A percentile compares a stretch with the other conserved stretches of the same genome.
Conservation (phyloP, 2,329 filamentous ascomycete genomes). For the Fusarium sp. region DNA sequence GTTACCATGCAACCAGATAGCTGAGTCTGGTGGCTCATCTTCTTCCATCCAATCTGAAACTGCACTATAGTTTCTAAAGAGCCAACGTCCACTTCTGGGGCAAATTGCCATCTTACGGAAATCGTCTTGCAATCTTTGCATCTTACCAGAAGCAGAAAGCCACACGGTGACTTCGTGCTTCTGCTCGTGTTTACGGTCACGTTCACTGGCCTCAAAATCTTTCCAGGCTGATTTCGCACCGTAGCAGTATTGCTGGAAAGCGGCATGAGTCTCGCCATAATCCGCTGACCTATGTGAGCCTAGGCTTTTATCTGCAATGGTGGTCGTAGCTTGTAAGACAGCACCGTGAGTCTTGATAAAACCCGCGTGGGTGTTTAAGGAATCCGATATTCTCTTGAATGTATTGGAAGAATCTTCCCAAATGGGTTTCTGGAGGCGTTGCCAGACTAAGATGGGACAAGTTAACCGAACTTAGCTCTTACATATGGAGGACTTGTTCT, state of each 20-base stretch:
- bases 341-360: background rate
- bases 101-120: background rate
- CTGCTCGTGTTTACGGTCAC: fast-evolving
- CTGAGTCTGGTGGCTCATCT: conserved; percentile 9
- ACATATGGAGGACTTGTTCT: too few species aligned
- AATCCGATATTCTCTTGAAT: background rate
- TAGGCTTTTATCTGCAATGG: too few species aligned
- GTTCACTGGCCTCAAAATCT: background rate
- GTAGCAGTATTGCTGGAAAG: background rate
- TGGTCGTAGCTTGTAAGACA: background rate
- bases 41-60: conserved; percentile 14
- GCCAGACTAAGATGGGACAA: too few species aligned
- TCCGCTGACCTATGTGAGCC: too few species aligned
- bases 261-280: fast-evolving
- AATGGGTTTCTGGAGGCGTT: conserved; percentile 12
- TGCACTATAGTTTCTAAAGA: conserved; percentile 5
- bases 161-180: background rate
- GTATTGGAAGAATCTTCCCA: background rate
- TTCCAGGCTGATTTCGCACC: background rate
- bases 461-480: too few species aligned
- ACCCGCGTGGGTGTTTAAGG: fast-evolving
- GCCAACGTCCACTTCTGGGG: conserved; percentile 3
- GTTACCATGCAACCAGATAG: conserved; percentile 11
- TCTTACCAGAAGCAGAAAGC: conserved; percentile 1
- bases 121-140: fast-evolving